Base-by-base conservation (phyloP, 306 rosid genomes). In the Cicer arietinum region DNA sequence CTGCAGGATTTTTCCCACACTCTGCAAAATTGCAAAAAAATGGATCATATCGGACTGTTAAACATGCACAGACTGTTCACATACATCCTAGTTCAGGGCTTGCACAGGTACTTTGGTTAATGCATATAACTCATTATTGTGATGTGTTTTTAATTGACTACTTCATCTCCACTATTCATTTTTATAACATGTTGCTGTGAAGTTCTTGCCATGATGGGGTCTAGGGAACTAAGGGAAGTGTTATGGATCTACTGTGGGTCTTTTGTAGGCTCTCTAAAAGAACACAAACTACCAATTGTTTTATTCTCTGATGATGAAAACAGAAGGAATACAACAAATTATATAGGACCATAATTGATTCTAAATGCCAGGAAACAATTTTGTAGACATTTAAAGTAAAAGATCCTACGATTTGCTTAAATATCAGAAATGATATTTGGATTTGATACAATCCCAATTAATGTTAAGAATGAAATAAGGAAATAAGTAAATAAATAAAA, bases 71-170 rank as follows among this genome's bases (percentile, higher is more conserved):
- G 80, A 90, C 96, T 25, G 99, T 94, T 75, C 88, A 94, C 74
- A 90, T 94, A 87, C 99, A 94, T 69, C 97, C 99, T 40, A 94
- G 96, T 84, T 89, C 96, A 2, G 99, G 99, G 70, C 79, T 94
- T 47, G 85, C 96, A 45, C 93, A 91, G 89, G 98, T 91, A 78
- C 44, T 43, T 73, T 52, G 3, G 6, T 63, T 22, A 4, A 30
- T 30, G 37, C 37, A 30, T 30, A 58, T 25, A 50, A 48, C 59
- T 65, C 9, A 22, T 53, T 37, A 17, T 11, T 45, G 51, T 57
- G 56, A 50, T 69, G 12, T 62, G 37, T 76, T 64, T 69, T 60
- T 25, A 54, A 8, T 43, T 17, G 17, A n/a, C 50, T 69, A 53
- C 17, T 50, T 8, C 52, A 44, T 12, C 48, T 12, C 48, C 58